Evolutionary conservation across 1,284 basidiomycete genomes (phyloP), one percentile per base, ranked within the genome.

Genomic region (Coriolopsis trogii): DNA sequence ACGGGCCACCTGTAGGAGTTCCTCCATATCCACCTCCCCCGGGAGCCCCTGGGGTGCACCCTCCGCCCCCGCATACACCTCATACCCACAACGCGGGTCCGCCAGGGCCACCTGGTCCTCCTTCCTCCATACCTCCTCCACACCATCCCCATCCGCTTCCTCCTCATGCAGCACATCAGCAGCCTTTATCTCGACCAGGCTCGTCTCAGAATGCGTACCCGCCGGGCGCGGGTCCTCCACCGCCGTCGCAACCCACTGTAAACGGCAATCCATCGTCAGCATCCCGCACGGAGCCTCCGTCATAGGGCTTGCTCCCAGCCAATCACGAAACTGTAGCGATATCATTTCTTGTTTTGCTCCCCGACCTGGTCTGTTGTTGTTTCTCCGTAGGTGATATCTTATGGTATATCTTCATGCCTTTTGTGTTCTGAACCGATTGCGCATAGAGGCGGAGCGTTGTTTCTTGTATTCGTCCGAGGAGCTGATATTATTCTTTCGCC

Each of bases 151-250:
- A 65, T 26, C 64, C 67, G 28, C 58, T 69, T 23, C 58, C 71
- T 26, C 66, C 70, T 30, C 71, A 76, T 53, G 70, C 74, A 3
- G 54, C 51, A 24, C 65, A 71, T 23, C 56, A 56, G 41, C 67
- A 64, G 16, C 69, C 66, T 37, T 49, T 60, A 36, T 67, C 70
- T 34, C 64, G 71, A 20, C 71, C 71, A 15, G 66, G 65, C 21
- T 78, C 80, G 3, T 79, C 81, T 4, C 79, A 81, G 64, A 79
- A 79, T 55, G 63, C 70, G 33, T 82, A 73, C 56, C 70, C 76
- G 34, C 71, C 79, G 26, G 66, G 66, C 18, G 57, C 68, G 15
- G 70, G 68, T 3, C 66, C 70, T 3, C 12, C 42, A 12, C 57
- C 49, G 53, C 58, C 41, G 37, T 58, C 51, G 6, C 70, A 70